Percentiles rank a stretch among this genome's conserved stretches.
These are phyloP conservation scores for Aspergillus cristatus DNA, from an alignment of 495 filamentous ascomycete species.

Conservation along the genomic window DNA sequence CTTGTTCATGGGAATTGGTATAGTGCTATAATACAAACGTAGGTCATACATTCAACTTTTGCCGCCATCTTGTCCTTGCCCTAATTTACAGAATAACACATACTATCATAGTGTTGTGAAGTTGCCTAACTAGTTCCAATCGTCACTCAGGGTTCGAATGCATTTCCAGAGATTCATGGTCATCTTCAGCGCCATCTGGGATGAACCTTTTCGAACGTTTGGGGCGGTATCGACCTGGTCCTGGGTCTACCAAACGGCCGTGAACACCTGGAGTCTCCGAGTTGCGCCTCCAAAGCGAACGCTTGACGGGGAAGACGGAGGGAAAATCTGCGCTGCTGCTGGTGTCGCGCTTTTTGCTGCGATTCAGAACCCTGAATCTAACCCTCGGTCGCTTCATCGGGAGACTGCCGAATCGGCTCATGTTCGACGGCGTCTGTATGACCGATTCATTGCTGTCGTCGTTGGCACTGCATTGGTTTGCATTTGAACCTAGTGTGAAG, in stretches of 20 bases:
- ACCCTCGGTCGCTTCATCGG: slow-evolving; percentile 7
- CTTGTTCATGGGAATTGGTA: slow-evolving; percentile 8
- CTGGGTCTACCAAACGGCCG: background rate
- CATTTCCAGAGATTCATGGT: slow-evolving; percentile 19
- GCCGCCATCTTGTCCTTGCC: background rate
- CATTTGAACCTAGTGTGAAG: too few relatives aligned
- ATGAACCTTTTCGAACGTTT: background rate
- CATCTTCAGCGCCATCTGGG: slow-evolving; percentile 6
- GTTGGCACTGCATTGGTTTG: too few relatives aligned
- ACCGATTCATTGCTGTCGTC: too few relatives aligned
- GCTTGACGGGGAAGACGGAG: slow-evolving; percentile 1
- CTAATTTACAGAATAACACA: background rate
- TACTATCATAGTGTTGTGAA: background rate
- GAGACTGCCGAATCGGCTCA: background rate
- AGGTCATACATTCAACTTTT: background rate
- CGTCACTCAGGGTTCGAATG: slow-evolving; percentile 9
- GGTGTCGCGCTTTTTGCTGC: slow-evolving; percentile 3
- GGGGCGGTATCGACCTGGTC: background rate
- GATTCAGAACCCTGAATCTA: slow-evolving; percentile 6
- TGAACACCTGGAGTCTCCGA: too few relatives aligned
- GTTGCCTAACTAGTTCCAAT: too few relatives aligned
- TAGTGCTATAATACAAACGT: too few relatives aligned
- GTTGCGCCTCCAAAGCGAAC: background rate
- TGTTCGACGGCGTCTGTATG: too few relatives aligned
- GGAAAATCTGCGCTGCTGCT: background rate